phyloP scores from a whole-genome alignment of 805 yeast species.

The Sugiyamaella floridensis region DNA sequence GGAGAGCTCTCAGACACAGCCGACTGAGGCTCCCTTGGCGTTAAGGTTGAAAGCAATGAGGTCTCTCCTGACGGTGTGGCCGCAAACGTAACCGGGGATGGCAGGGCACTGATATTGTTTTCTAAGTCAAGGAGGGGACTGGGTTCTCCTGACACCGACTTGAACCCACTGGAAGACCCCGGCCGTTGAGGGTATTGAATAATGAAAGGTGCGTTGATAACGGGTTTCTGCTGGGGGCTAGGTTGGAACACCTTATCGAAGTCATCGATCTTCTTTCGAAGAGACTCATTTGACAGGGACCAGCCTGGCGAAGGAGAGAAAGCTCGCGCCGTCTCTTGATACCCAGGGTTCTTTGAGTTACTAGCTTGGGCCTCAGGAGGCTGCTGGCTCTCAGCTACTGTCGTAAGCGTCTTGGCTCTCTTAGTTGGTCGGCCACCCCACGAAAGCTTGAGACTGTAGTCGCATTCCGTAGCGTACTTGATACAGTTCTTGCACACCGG shows the following conservation, averaged over 20 bases:
- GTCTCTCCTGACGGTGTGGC: neutral
- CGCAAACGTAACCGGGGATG: neutral
- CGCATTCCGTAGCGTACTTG: slow-evolving; percentile 44
- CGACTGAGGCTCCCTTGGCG: too few species aligned
- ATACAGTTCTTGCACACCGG: slow-evolving; percentile 56
- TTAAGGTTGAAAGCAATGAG: neutral
- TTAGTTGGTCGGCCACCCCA: slow-evolving; percentile 72
- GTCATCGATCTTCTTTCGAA: slow-evolving; percentile 9
- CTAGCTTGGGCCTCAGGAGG: neutral
- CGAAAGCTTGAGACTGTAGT: slow-evolving; percentile 52
- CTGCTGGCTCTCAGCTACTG: neutral
- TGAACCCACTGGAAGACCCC: neutral
- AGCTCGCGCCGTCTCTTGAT: neutral
- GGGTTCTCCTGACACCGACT: neutral
- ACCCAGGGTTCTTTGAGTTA: neutral
- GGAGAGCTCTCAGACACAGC: too few species aligned
- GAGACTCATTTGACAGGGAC: slow-evolving; percentile 7
- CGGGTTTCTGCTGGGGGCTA: slow-evolving; percentile 19
- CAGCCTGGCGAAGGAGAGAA: neutral
- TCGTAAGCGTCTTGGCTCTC: neutral
- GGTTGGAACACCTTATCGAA: slow-evolving; percentile 13
- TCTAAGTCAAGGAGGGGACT: neutral
- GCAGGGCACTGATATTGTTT: neutral
- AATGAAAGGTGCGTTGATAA: slow-evolving; percentile 12
- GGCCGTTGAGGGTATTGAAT: slow-evolving; percentile 3